phyloP scores from a whole-genome alignment of 2,329 filamentous ascomycete species.

The Chaetothyriales sp. region DNA sequence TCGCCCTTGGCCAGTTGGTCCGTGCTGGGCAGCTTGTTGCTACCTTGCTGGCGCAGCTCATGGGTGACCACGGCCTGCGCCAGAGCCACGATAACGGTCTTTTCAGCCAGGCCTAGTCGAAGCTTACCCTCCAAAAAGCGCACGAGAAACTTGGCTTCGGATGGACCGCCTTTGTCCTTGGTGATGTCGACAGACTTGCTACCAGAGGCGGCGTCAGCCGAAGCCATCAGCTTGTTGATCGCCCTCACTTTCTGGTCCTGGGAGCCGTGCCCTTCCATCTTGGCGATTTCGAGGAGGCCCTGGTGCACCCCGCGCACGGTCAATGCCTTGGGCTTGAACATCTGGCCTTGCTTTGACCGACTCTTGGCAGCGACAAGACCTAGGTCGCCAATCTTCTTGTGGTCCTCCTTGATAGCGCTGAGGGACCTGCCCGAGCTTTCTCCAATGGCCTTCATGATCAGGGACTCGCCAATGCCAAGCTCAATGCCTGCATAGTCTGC shows the following conservation, averaged over 20 bases:
- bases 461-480: conserved; percentile 90
- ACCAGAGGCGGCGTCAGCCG: conserved; percentile 58
- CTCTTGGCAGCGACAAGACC: conserved; percentile 92
- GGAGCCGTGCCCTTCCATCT: conserved; percentile 67
- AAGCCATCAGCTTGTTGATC: conserved; percentile 92
- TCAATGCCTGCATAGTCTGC: conserved; percentile 95
- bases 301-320: conserved; percentile 78
- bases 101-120: conserved; percentile 79
- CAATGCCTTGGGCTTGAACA: conserved; percentile 92
- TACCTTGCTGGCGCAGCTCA: conserved; percentile 54
- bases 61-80: conserved; percentile 79
- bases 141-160: conserved; percentile 87
- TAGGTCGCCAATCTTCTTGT: conserved; percentile 90
- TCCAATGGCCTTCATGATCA: conserved; percentile 98
- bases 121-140: conserved; percentile 91
- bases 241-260: conserved; percentile 81
- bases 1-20: conserved; percentile 72
- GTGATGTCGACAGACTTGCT: conserved; percentile 72
- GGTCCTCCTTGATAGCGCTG: conserved; percentile 81
- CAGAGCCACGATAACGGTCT: conserved; percentile 74
- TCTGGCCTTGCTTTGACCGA: conserved; percentile 84
- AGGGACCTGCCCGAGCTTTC: conserved; percentile 82
- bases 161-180: conserved; percentile 83
- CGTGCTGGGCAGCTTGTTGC: conserved; percentile 50
- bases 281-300: conserved; percentile 76